Conservation (phyloP, 129 eudicot genomes). For the Tanacetum coccineum region DNA sequence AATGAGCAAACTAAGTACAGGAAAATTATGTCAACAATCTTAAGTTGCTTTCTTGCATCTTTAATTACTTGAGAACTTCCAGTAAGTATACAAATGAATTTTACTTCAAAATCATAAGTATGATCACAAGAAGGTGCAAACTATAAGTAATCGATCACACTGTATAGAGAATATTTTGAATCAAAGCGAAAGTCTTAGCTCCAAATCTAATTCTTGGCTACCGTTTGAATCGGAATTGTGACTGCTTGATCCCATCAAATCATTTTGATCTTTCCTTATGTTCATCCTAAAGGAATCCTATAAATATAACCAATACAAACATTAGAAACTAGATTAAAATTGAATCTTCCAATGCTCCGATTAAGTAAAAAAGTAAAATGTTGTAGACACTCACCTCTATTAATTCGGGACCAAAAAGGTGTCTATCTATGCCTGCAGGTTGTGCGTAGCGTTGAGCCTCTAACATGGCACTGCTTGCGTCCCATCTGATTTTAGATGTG, state of each 20-base stretch:
- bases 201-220: constrained; percentile 72
- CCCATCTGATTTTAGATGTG: constrained; percentile 47
- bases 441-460: constrained; percentile 48
- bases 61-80: neutral
- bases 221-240: constrained; percentile 57
- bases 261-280: constrained; percentile 36
- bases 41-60: neutral
- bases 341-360: neutral
- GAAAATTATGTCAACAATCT: neutral
- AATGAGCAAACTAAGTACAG: too few species aligned
- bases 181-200: constrained; percentile 63
- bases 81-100: neutral
- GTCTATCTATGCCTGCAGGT: constrained; percentile 44
- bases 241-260: constrained; percentile 41
- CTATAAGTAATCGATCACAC: constrained; percentile 3
- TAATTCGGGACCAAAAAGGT: constrained; percentile 47
- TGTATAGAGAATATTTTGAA: neutral
- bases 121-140: constrained; percentile 11
- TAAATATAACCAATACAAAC: constrained; percentile 7
- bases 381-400: constrained; percentile 34
- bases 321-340: neutral
- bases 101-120: neutral
- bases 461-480: constrained; percentile 29
- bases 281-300: constrained; percentile 42
- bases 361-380: neutral